Conservation (phyloP, 164 flowering plant genomes). For the Dillenia turbinata region DNA sequence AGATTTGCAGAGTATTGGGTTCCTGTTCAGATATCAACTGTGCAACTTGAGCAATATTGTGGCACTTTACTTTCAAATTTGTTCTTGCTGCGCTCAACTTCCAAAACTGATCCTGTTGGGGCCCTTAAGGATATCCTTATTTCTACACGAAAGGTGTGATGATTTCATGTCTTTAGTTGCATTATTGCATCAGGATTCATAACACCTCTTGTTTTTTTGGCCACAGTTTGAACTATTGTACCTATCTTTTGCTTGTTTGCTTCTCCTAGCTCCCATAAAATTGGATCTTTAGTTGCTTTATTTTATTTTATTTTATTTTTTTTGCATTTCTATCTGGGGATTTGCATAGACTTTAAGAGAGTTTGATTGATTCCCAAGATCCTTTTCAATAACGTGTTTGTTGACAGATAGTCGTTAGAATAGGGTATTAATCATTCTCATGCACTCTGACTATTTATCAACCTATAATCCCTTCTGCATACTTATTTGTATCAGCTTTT, state of each 20-base stretch:
- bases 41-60: conserved; percentile 94
- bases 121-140: conserved; percentile 56
- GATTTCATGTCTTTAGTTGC: not conserved
- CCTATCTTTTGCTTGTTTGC: not conserved
- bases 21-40: conserved; percentile 65
- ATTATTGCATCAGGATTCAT: not conserved
- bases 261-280: not conserved
- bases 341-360: too few species aligned
- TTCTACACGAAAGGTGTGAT: conserved; percentile 60
- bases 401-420: not conserved
- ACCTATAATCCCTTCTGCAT: too few species aligned
- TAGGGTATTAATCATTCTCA: too few species aligned
- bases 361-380: not conserved
- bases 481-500: not conserved
- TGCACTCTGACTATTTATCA: too few species aligned
- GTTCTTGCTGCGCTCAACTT: conserved; percentile 45
- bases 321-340: not conserved
- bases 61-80: conserved; percentile 50
- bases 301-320: too few species aligned
- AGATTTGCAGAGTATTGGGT: conserved; percentile 87
- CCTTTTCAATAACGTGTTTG: not conserved
- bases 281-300: not conserved
- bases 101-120: conserved; percentile 58
- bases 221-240: too few species aligned
- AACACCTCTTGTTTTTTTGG: too few species aligned